Evolutionary conservation across 2,329 filamentous ascomycete species (phyloP).

Genomic region (Hymenoscyphus infarciens): DNA sequence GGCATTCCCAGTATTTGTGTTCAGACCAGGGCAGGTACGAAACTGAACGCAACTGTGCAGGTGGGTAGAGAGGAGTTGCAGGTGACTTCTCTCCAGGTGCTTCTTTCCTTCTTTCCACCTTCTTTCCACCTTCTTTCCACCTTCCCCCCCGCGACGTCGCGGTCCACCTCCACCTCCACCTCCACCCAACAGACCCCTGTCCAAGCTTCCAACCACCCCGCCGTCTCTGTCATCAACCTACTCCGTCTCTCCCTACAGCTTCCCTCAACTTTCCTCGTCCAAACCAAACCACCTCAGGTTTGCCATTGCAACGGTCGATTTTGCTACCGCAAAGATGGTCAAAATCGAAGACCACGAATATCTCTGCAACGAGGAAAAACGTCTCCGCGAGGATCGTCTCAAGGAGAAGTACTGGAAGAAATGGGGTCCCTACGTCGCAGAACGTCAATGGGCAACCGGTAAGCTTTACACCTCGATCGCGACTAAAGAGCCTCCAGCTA

Average conservation of each 20-base stretch:
- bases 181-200: too few relatives aligned
- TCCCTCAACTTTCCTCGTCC: background rate
- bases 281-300: background rate
- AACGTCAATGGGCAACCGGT: conserved; percentile 95
- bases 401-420: conserved; percentile 94
- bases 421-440: conserved; percentile 92
- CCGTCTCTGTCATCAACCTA: background rate
- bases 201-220: background rate
- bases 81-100: too few relatives aligned
- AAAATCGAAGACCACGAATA: conserved; percentile 85
- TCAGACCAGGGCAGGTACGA: too few relatives aligned
- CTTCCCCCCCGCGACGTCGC: too few relatives aligned
- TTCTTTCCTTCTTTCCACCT: too few relatives aligned
- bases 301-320: background rate
- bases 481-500: conserved; percentile 1
- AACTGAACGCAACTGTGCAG: too few relatives aligned
- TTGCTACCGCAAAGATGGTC: conserved; percentile 64
- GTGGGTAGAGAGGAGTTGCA: too few relatives aligned
- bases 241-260: too few relatives aligned
- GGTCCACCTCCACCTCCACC: too few relatives aligned
- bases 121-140: too few relatives aligned
- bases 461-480: conserved; percentile 26
- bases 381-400: conserved; percentile 80
- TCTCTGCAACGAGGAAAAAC: conserved; percentile 84
- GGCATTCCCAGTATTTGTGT: background rate